Conservation (phyloP, 1,139 yeast species). For the Pneumocystis canis region DNA sequence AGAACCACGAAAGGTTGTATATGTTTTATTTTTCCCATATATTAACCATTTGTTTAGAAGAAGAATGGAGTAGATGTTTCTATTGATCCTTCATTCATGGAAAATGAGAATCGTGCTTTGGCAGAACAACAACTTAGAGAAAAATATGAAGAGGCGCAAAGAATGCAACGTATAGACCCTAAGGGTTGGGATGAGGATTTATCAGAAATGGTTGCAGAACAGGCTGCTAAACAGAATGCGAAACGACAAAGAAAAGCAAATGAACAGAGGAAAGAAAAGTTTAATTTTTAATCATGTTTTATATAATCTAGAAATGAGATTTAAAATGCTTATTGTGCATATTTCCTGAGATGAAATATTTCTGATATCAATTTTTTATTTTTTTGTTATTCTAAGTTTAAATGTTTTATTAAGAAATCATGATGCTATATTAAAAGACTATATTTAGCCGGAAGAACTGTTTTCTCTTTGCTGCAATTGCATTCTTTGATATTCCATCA, state of each 20-base stretch:
- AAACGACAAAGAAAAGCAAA: constrained; percentile 8
- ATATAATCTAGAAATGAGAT: not conserved
- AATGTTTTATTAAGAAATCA: not conserved
- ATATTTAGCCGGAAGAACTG: not conserved
- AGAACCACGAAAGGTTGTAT: not conserved
- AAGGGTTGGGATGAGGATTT: constrained; percentile 12
- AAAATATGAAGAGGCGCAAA: constrained; percentile 8
- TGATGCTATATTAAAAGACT: not conserved
- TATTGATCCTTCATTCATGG: constrained; percentile 10
- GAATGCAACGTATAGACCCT: constrained; percentile 4
- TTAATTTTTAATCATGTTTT: constrained; percentile 6
- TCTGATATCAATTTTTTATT: not conserved
- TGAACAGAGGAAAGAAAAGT: constrained; percentile 13
- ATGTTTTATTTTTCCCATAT: constrained; percentile 1
- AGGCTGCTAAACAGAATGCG: constrained; percentile 8
- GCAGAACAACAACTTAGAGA: constrained; percentile 8
- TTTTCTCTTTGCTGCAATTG: not conserved
- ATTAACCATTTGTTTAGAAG: constrained; percentile 4
- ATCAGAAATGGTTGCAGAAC: constrained; percentile 15
- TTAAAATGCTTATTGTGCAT: not conserved
- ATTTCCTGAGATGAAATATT: not conserved
- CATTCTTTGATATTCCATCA: not conserved
- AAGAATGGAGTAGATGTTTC: constrained; percentile 10
- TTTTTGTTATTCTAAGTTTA: not conserved
- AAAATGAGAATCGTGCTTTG: constrained; percentile 2